Conservation (phyloP, 1,284 basidiomycete species). For the Cryptococcus wingfieldii region DNA sequence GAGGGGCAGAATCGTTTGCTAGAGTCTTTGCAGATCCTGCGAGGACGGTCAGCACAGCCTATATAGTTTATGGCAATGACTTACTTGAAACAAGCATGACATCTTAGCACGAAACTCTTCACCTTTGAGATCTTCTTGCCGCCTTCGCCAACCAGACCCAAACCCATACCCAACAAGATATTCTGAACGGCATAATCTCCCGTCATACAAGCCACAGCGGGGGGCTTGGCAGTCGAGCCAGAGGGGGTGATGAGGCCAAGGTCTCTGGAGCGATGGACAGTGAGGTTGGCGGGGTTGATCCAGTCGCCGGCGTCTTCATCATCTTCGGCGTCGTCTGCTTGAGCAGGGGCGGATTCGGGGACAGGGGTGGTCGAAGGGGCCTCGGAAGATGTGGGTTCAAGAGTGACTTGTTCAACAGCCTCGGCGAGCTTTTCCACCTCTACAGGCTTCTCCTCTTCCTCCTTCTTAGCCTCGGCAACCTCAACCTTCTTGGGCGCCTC, state of each 20-base stretch:
- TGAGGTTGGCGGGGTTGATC: conserved; percentile 92
- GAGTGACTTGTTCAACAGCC: conserved; percentile 55
- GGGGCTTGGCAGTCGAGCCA: conserved; percentile 35
- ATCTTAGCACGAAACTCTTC: conserved; percentile 92
- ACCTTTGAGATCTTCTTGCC: conserved; percentile 86
- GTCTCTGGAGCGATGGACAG: conserved; percentile 79
- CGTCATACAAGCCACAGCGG: conserved; percentile 80
- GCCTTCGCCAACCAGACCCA: conserved; percentile 85
- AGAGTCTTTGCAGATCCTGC: conserved; percentile 89
- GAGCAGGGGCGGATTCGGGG: conserved; percentile 45
- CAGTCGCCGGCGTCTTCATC: conserved; percentile 85
- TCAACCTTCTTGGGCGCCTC: conserved; percentile 31
- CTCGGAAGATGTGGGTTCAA: conserved; percentile 7
- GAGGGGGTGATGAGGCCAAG: conserved; percentile 68
- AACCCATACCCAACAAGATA: conserved; percentile 89
- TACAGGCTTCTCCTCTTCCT: conserved; percentile 51
- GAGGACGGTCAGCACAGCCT: neutral
- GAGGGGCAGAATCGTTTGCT: conserved; percentile 96
- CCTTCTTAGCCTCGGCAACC: conserved; percentile 18
- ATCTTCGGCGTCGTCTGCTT: conserved; percentile 51
- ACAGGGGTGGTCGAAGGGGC: neutral
- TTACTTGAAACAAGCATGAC: conserved; percentile 99
- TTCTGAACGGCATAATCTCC: conserved; percentile 99
- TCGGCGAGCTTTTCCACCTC: conserved; percentile 46
- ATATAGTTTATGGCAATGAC: conserved; percentile 38